A percentile compares a stretch with the other conserved stretches of the same genome.
These are phyloP conservation scores for Coix lacrymajobi DNA, from an alignment of 176 grass and related monocot species.

Conservation along the genomic window DNA sequence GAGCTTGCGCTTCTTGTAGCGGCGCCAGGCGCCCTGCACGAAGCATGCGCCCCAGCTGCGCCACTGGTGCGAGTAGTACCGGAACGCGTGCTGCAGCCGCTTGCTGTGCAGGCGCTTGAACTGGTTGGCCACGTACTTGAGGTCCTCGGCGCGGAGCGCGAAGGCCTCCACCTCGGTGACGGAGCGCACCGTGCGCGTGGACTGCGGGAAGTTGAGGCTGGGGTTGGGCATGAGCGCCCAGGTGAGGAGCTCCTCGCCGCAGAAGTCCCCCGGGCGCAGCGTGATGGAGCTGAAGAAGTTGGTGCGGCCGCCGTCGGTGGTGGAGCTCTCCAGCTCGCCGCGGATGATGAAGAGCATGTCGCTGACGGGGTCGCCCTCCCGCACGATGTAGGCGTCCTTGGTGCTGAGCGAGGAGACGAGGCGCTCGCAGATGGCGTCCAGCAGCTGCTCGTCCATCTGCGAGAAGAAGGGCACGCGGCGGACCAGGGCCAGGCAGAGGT, in stretches of 20 bases:
- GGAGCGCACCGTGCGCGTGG: constrained; percentile 69
- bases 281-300: constrained; percentile 96
- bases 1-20: constrained; percentile 75
- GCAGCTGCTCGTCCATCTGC: constrained; percentile 93
- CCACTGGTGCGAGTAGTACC: constrained; percentile 98
- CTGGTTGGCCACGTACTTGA: constrained; percentile 93
- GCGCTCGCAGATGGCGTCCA: constrained; percentile 94
- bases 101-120: constrained; percentile 98
- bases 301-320: constrained; percentile 75
- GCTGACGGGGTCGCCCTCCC: constrained; percentile 68
- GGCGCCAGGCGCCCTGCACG: constrained; percentile 73
- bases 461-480: constrained; percentile 96
- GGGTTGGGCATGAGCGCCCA: constrained; percentile 95
- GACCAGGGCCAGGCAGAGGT: constrained; percentile 86
- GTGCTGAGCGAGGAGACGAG: constrained; percentile 86
- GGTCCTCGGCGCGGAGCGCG: constrained; percentile 79
- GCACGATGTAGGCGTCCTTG: constrained; percentile 83
- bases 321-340: constrained; percentile 90
- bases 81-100: constrained; percentile 88
- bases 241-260: constrained; percentile 91
- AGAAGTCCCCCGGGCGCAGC: constrained; percentile 86
- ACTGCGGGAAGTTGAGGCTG: constrained; percentile 77
- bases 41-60: constrained; percentile 87
- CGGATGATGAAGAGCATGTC: constrained; percentile 98
- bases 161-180: constrained; percentile 89